These are phyloP conservation scores for Prunus salicina DNA, from an alignment of 306 rosid species.

Conservation along the genomic window DNA sequence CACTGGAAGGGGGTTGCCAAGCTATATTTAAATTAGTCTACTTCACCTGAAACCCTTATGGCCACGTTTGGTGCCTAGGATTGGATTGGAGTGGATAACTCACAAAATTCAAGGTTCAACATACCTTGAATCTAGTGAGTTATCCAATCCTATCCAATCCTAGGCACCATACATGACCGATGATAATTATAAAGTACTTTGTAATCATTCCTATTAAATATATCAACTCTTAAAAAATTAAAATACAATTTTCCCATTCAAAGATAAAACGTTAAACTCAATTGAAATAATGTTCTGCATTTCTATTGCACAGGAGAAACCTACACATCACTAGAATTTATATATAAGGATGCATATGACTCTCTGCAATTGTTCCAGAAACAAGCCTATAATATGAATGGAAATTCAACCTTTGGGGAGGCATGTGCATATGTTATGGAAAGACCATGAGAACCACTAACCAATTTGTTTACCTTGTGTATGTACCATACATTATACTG, in stretches of 20 bases:
- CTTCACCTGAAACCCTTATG: background rate
- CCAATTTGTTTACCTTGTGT: background rate
- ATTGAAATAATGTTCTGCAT: background rate
- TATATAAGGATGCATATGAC: background rate
- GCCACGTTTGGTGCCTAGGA: too few species aligned
- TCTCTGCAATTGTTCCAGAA: background rate
- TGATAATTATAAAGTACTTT: background rate
- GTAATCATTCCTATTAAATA: background rate
- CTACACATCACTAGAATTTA: background rate
- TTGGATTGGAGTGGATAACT: too few species aligned
- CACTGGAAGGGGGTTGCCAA: too few species aligned
- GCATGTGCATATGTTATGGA: background rate
- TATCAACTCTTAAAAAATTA: background rate
- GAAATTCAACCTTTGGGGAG: background rate
- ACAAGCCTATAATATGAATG: background rate
- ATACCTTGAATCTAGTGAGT: too few species aligned
- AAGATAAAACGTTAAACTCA: background rate
- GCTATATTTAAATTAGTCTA: background rate
- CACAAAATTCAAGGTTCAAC: too few species aligned
- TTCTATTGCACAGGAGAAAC: background rate
- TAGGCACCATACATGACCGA: too few species aligned
- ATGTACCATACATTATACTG: background rate
- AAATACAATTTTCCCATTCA: conserved; percentile 6
- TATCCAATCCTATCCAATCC: too few species aligned
- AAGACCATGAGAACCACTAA: background rate